These are phyloP conservation scores for Paramarasmius palmivorus DNA, from an alignment of 1,284 basidiomycete genomes.

Conservation along the genomic window DNA sequence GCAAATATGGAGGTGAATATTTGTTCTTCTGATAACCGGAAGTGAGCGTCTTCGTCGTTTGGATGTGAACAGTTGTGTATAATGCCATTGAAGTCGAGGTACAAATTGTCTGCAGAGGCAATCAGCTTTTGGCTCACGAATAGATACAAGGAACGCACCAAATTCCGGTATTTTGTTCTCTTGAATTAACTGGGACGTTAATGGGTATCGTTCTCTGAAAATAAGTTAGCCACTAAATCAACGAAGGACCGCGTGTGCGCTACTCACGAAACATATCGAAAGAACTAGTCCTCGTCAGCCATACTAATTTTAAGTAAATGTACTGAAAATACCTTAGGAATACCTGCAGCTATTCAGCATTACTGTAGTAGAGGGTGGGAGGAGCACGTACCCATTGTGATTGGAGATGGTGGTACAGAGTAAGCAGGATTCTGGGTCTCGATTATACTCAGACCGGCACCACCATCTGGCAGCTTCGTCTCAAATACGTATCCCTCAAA, in stretches of 20 bases:
- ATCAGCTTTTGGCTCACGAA: background rate
- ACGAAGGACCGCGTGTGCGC: background rate
- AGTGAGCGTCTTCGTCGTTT: slow-evolving; percentile 93
- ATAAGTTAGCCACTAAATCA: slow-evolving; percentile 12
- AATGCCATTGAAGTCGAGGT: slow-evolving; percentile 98
- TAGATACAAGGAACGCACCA: slow-evolving; percentile 41
- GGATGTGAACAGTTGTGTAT: slow-evolving; percentile 98
- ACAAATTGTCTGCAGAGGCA: slow-evolving; percentile 71
- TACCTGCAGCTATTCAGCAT: slow-evolving; percentile 36
- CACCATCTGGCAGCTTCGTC: too few relatives aligned
- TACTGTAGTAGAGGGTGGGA: slow-evolving; percentile 4
- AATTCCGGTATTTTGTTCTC: slow-evolving; percentile 98
- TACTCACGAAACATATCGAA: slow-evolving; percentile 81
- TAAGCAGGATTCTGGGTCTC: too few relatives aligned
- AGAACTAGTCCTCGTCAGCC: slow-evolving; percentile 52
- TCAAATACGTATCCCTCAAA: too few relatives aligned
- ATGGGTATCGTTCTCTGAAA: slow-evolving; percentile 90
- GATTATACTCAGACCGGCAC: too few relatives aligned
- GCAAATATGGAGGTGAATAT: slow-evolving; percentile 97
- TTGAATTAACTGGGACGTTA: slow-evolving; percentile 96
- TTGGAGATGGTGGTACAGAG: background rate
- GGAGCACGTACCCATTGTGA: slow-evolving; percentile 2
- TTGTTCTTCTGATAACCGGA: slow-evolving; percentile 93
- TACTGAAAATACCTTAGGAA: slow-evolving; percentile 52
- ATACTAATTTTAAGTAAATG: background rate